Evolutionary conservation across 140 eudicot genomes (phyloP).

Genomic region (Oenanthe javanica): DNA sequence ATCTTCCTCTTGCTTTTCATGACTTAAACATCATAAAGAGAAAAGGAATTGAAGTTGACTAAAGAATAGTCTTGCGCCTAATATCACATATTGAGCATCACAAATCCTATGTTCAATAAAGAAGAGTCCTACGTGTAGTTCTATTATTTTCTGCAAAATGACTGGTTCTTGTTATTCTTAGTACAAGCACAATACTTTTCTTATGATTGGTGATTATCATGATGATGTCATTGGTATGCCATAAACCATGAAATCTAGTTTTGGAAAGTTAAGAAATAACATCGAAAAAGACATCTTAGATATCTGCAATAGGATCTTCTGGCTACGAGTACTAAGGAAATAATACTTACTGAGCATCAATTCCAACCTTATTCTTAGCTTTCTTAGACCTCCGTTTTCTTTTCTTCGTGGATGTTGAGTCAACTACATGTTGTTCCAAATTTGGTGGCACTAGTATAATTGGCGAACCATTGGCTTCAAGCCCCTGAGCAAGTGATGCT

Average conservation of each 20-base stretch:
- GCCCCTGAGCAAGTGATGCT: conserved; percentile 7
- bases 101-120: neutral
- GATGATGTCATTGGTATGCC: neutral
- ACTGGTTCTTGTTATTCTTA: neutral
- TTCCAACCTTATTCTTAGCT: conserved; percentile 23
- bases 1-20: neutral
- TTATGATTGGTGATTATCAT: neutral
- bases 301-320: neutral
- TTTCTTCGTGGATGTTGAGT: conserved; percentile 24
- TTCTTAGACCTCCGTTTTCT: conserved; percentile 27
- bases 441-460: conserved; percentile 19
- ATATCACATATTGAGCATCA: neutral
- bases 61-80: neutral
- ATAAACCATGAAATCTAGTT: too few relatives aligned
- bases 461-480: conserved; percentile 17
- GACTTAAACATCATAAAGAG: neutral
- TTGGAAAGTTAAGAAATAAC: too few relatives aligned
- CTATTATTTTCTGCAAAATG: neutral
- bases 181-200: neutral
- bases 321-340: neutral
- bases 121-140: neutral
- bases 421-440: conserved; percentile 4
- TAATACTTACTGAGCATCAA: conserved; percentile 25
- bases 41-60: neutral
- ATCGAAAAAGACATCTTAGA: too few relatives aligned